Conservation (phyloP, 257 asterid species). For the Nicotiana otophora region DNA sequence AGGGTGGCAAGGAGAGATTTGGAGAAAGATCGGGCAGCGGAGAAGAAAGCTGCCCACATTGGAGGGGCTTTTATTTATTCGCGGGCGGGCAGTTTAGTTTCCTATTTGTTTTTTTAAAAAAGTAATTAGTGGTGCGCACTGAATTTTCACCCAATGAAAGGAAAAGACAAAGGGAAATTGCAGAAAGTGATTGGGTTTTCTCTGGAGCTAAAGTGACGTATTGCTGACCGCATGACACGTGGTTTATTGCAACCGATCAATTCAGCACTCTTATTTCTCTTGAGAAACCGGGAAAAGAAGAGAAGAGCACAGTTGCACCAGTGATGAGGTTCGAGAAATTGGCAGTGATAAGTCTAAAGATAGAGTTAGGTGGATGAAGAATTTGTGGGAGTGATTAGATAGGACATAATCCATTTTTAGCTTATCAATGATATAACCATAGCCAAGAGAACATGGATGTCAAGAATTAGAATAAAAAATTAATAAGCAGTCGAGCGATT, state of each 20-base stretch:
- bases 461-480: too few species aligned
- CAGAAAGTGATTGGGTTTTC: not conserved
- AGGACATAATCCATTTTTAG: too few species aligned
- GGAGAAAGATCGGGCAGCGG: conserved; percentile 17
- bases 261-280: not conserved
- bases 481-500: too few species aligned
- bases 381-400: too few species aligned
- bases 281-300: not conserved
- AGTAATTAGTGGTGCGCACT: not conserved
- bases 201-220: not conserved
- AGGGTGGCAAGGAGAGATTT: conserved; percentile 1
- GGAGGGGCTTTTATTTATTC: not conserved
- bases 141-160: not conserved
- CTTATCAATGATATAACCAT: too few species aligned
- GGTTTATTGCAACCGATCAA: not conserved
- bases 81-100: not conserved
- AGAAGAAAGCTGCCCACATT: conserved; percentile 16
- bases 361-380: too few species aligned
- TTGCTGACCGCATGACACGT: not conserved
- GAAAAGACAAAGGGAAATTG: not conserved
- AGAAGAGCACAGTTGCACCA: too few species aligned
- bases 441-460: too few species aligned
- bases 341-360: too few species aligned
- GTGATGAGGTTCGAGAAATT: too few species aligned
- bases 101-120: not conserved